A percentile compares a stretch with the other conserved stretches of the same genome.
These are phyloP conservation scores for Ottelia alismoides DNA, from an alignment of 106 monocot species.

Conservation along the genomic window DNA sequence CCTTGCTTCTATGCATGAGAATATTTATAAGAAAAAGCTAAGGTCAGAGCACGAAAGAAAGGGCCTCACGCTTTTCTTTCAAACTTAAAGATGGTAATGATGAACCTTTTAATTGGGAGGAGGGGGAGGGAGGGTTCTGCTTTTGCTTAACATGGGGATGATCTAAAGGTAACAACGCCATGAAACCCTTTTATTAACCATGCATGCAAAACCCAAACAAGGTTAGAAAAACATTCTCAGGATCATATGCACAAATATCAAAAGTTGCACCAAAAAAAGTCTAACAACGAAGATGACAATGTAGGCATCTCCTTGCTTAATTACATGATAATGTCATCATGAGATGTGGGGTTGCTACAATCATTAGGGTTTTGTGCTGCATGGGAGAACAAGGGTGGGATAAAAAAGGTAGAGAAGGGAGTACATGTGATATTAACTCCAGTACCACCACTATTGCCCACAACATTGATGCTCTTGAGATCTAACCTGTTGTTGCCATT, in stretches of 20 bases:
- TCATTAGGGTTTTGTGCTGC: no score
- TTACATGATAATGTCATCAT: neutral
- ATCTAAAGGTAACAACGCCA: constrained; percentile 2
- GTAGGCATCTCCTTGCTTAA: neutral
- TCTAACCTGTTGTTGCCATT: constrained; percentile 10
- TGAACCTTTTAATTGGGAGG: neutral
- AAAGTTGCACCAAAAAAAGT: neutral
- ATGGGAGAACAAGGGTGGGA: neutral
- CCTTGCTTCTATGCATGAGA: no score
- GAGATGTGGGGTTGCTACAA: neutral
- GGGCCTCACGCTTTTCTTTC: neutral
- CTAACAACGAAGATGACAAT: neutral
- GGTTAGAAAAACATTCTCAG: neutral
- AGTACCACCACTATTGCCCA: neutral
- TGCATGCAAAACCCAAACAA: no score
- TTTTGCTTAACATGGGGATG: neutral
- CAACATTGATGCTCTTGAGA: constrained; percentile 1
- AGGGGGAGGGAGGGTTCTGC: neutral
- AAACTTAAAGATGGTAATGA: constrained; percentile 1
- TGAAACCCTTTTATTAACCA: neutral
- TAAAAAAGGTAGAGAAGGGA: neutral
- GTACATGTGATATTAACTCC: neutral
- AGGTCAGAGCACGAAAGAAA: neutral
- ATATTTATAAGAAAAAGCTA: neutral
- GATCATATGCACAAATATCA: neutral